Conservation (phyloP, 1,139 yeast genomes). For the Suhomyces coccinellae region DNA sequence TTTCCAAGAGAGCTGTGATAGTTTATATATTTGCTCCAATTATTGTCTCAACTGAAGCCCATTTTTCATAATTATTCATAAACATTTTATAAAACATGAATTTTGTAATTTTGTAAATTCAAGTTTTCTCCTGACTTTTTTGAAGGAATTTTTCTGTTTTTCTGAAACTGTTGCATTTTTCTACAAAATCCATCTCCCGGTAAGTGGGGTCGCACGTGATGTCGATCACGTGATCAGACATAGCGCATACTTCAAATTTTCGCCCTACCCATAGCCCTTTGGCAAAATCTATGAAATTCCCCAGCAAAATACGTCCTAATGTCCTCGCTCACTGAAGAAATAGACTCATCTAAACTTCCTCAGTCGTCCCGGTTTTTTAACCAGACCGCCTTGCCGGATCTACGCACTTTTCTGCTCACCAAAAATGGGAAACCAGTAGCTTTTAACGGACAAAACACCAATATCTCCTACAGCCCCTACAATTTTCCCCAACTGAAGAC, state of each 20-base stretch:
- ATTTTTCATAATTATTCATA: no score
- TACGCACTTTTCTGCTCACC: constrained; percentile 24
- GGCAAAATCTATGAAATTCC: neutral
- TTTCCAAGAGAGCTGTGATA: no score
- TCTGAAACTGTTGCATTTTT: neutral
- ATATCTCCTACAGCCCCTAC: constrained; percentile 45
- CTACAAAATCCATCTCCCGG: neutral
- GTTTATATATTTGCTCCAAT: no score
- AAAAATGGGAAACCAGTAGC: constrained; percentile 22
- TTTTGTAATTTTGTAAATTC: no score
- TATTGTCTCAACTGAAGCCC: no score
- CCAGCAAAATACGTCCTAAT: neutral
- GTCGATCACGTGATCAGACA: neutral
- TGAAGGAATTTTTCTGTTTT: no score
- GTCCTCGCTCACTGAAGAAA: constrained; percentile 16
- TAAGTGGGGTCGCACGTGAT: neutral
- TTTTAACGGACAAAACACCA: constrained; percentile 32
- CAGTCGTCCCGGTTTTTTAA: constrained; percentile 39
- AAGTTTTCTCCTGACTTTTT: no score
- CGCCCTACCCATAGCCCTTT: neutral
- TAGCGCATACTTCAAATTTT: neutral
- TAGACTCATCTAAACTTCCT: constrained; percentile 28
- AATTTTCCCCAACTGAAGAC: constrained; percentile 44
- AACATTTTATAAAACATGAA: no score
- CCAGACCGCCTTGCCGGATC: constrained; percentile 30